A percentile compares a stretch with the other conserved stretches of the same genome.
These are phyloP conservation scores for Cladophialophora psammophila DNA, from an alignment of 2,329 filamentous ascomycete genomes.

Conservation along the genomic window DNA sequence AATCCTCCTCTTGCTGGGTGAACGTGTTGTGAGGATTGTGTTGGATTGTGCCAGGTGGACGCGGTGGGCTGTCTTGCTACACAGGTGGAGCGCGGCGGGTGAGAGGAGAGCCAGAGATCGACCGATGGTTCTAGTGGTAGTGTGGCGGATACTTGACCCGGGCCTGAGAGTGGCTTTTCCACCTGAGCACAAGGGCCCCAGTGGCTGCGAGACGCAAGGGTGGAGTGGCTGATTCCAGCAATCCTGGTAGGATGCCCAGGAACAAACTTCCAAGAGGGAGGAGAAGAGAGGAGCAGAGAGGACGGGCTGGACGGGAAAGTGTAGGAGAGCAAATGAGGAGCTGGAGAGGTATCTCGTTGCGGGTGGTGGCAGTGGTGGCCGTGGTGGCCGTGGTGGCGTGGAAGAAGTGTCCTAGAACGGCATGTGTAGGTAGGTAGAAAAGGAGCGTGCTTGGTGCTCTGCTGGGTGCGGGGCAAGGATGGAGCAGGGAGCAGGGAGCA, in stretches of 20 bases:
- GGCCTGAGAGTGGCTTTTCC: not conserved
- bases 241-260: not conserved
- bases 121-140: not conserved
- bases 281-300: not conserved
- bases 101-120: not conserved
- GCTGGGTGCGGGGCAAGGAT: not conserved
- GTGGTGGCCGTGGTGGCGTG: no score
- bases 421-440: not conserved
- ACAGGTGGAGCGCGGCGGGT: not conserved
- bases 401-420: not conserved
- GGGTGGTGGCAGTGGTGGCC: no score
- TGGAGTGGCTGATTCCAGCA: conserved; percentile 1
- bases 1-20: not conserved
- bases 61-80: conserved; percentile 8
- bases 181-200: not conserved
- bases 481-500: not conserved
- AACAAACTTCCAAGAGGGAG: not conserved
- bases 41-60: not conserved
- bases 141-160: conserved; percentile 1
- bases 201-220: not conserved
- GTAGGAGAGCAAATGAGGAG: conserved; percentile 5
- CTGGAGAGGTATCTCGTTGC: not conserved
- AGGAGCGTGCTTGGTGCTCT: not conserved
- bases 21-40: conserved; percentile 1
- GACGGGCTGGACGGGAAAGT: not conserved